Base-by-base conservation (phyloP, 345 rosid species). In the Aquilaria yunnanensis region DNA sequence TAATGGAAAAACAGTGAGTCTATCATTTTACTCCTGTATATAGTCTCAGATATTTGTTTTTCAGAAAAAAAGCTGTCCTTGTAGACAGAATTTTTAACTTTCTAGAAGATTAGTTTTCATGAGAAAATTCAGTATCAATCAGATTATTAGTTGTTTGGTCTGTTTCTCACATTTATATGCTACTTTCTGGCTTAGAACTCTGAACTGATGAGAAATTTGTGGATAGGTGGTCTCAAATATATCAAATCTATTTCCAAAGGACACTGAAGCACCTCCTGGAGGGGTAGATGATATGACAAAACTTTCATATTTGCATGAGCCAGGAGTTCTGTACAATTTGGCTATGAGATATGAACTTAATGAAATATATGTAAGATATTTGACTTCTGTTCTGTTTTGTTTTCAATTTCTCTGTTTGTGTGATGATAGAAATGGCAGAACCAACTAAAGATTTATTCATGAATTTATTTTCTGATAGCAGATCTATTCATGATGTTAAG, bases 231-330 rank as follows among this genome's bases (percentile, higher is more conserved):
- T 88, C 77, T 71, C 95, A 57, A 85, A 83, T 61, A 86, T 86
- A 51, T 85, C 93, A 52, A 90, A 84, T 59, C 87, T 94, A 32
- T 88, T 75, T 69, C 97, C 99, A 54, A 88, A 90, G 76, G 99
- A 94, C 69, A 90, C 92, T 6, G 99, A 94, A 77, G 99, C 97
- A 50, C 76, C 90, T 45, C 96, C 99, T 49, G 99, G 97, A 61
- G 99, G 99, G 64, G 97, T 90, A 52, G 99, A 94, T 85, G 99
- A 94, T 81, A 94, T 94, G 99, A 94, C 99, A 66, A 94, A 94
- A 80, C 95, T 94, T 78, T 85, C 99, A 37, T 94, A 94, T 78
- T 78, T 94, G 86, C 97, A 94, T 60, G 99, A 94, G 71, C 99
- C 99, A 10, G 99, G 99, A 67, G 99, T 94, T 70, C 73, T 94